Base-by-base conservation (phyloP, 768 basidiomycete genomes). In the Trametes cubensis region DNA sequence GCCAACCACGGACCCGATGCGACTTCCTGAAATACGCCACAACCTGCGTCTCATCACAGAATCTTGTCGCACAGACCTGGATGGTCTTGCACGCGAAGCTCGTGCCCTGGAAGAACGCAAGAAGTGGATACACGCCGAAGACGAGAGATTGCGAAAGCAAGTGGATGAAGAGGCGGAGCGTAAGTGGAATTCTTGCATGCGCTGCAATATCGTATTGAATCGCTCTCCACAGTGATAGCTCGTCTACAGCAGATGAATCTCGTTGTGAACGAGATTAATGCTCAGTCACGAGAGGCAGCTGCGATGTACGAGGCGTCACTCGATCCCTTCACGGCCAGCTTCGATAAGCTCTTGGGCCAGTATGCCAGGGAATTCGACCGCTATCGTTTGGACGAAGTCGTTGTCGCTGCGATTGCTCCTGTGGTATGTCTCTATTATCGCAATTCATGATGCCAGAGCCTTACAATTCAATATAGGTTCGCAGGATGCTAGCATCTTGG, bases 1-100 rank as follows among this genome's bases (percentile, higher is more conserved):
- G 11, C 93, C 94, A 0, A 87, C 94, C 0, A 85, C 86, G 15
- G 96, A 99, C 67, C 82, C 88, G 6, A 92, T 87, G 50, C 88
- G 92, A 57, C 87, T 98, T 64, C 97, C 97, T 0, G 97, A 99
- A 79, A 85, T 99, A n/a, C 85, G 96, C 25, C 95, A 99, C 73
- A 99, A 98, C 73, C 76, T 99, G 26, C 86, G 90, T 4, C 83
- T 98, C 45, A 93, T 99, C 38, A 81, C 85, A 2, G 92, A 94
- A 49, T 81, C 86, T 2, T 89, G 94, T 68, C 92, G 91, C 67
- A 85, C 81, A 18, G 91, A 96, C 62, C 81, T 99, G 14, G 90
- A 94, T 57, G 90, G 92, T 6, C 84, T 98, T 23, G 94, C 94
- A 0, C 84, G 88, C 17, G 97, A 99, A 78, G 97, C 92, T 2